Evolutionary conservation across 2,329 filamentous ascomycete genomes (phyloP).

Genomic region (Akanthomyces muscarius): DNA sequence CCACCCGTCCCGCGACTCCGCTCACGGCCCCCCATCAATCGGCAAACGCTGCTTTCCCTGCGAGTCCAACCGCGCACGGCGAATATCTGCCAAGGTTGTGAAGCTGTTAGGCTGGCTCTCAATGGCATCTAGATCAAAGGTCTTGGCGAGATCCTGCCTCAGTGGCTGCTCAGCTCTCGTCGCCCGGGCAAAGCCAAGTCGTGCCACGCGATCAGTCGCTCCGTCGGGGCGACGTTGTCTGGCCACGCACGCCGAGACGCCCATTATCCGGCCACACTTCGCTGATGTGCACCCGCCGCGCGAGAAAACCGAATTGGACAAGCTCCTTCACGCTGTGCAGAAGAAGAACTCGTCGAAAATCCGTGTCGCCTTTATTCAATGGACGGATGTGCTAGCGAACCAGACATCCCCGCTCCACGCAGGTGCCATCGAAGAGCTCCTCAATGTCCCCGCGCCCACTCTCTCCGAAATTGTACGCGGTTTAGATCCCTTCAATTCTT

Average conservation of each 20-base stretch:
- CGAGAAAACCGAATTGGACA: slow-evolving; percentile 22
- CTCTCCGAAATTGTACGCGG: slow-evolving; percentile 62
- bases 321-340: slow-evolving; percentile 32
- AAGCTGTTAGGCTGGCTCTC: background rate
- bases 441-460: slow-evolving; percentile 45
- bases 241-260: slow-evolving; percentile 21
- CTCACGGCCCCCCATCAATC: background rate
- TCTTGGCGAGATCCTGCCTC: slow-evolving; percentile 24
- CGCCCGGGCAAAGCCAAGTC: slow-evolving; percentile 19
- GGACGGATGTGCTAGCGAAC: slow-evolving; percentile 26
- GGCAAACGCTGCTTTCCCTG: background rate
- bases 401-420: slow-evolving; percentile 20
- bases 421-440: slow-evolving; percentile 30
- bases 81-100: background rate
- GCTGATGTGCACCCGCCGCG: slow-evolving; percentile 18
- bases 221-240: slow-evolving; percentile 24
- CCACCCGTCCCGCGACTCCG: slow-evolving; percentile 11
- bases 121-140: slow-evolving; percentile 30
- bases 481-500: slow-evolving; percentile 54
- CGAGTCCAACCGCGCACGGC: background rate
- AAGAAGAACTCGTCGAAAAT: slow-evolving; percentile 24
- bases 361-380: slow-evolving; percentile 26
- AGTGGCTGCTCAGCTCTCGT: slow-evolving; percentile 4
- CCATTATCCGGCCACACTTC: slow-evolving; percentile 9
- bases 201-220: slow-evolving; percentile 22